Evolutionary conservation across 129 eudicot genomes (phyloP).

Genomic region (Tagetes patula): DNA sequence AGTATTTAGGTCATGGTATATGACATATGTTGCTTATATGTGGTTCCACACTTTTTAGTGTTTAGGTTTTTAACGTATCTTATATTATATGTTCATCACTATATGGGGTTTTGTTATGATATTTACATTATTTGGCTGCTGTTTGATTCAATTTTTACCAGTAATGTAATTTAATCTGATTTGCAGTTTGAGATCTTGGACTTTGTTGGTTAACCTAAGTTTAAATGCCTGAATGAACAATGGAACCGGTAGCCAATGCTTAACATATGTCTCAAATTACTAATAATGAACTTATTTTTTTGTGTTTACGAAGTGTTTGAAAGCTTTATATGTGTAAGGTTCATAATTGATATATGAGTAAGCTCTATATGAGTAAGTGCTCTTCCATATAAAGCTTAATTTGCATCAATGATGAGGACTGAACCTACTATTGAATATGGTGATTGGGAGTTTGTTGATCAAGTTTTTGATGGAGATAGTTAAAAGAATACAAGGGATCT

Average conservation of each 20-base stretch:
- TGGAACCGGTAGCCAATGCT: not conserved
- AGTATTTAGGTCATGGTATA: too few species aligned
- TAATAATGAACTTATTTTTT: too few species aligned
- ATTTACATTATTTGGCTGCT: not conserved
- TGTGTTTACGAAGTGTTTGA: not conserved
- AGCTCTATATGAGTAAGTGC: not conserved
- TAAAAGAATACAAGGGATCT: not conserved
- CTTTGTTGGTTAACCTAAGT: not conserved
- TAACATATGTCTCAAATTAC: not conserved
- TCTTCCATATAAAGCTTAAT: not conserved
- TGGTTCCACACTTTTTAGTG: too few species aligned
- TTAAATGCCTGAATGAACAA: not conserved
- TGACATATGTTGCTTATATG: too few species aligned
- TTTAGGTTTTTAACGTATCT: too few species aligned
- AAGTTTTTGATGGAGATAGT: not conserved
- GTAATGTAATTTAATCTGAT: not conserved
- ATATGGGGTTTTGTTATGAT: not conserved
- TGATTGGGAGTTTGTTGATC: constrained; percentile 2
- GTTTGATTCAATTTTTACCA: too few species aligned
- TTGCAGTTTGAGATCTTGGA: constrained; percentile 5
- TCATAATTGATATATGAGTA: not conserved
- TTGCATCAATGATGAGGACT: not conserved
- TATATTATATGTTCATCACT: too few species aligned
- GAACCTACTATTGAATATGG: not conserved
- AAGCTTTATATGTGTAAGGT: not conserved